phyloP scores from a whole-genome alignment of 1,284 basidiomycete species.

The Marasmius sp. region DNA sequence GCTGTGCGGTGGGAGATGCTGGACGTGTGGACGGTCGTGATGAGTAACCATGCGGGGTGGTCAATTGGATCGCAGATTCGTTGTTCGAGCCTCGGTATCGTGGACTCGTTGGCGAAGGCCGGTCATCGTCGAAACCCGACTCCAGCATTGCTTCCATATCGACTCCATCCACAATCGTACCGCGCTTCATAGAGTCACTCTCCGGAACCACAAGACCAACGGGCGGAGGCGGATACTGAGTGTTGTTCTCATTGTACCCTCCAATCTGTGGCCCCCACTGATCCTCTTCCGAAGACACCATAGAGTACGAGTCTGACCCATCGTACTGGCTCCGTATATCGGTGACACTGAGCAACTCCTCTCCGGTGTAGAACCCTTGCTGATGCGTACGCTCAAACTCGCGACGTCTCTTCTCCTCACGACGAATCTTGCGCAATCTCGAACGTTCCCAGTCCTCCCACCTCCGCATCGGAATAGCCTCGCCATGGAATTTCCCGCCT shows the following conservation, averaged over 20 bases:
- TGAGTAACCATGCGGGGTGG: slow-evolving; percentile 51
- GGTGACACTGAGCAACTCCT: slow-evolving; percentile 57
- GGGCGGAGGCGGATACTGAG: slow-evolving; percentile 81
- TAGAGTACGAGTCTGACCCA: slow-evolving; percentile 73
- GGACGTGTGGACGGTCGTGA: slow-evolving; percentile 45
- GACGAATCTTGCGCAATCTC: slow-evolving; percentile 86
- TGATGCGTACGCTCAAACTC: slow-evolving; percentile 79
- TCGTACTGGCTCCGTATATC: slow-evolving; percentile 67
- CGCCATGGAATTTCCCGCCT: slow-evolving; percentile 53
- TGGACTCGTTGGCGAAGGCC: slow-evolving; percentile 43
- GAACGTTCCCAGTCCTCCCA: slow-evolving; percentile 99
- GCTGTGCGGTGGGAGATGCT: slow-evolving; percentile 39
- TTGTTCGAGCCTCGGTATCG: slow-evolving; percentile 65
- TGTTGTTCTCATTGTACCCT: slow-evolving; percentile 84
- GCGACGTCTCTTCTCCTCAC: slow-evolving; percentile 83
- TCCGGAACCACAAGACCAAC: slow-evolving; percentile 58
- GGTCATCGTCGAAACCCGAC: slow-evolving; percentile 75
- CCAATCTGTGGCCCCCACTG: slow-evolving; percentile 88
- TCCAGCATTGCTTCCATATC: slow-evolving; percentile 91
- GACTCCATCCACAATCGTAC: slow-evolving; percentile 65
- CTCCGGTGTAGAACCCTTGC: slow-evolving; percentile 63
- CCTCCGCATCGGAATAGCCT: slow-evolving; percentile 82
- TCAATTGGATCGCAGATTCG: slow-evolving; percentile 42
- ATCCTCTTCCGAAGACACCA: slow-evolving; percentile 89
- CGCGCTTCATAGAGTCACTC: slow-evolving; percentile 43